Evolutionary conservation across 441 rosid genomes (phyloP), one percentile per base, ranked within the genome.

Genomic region (Kokia cookei): DNA sequence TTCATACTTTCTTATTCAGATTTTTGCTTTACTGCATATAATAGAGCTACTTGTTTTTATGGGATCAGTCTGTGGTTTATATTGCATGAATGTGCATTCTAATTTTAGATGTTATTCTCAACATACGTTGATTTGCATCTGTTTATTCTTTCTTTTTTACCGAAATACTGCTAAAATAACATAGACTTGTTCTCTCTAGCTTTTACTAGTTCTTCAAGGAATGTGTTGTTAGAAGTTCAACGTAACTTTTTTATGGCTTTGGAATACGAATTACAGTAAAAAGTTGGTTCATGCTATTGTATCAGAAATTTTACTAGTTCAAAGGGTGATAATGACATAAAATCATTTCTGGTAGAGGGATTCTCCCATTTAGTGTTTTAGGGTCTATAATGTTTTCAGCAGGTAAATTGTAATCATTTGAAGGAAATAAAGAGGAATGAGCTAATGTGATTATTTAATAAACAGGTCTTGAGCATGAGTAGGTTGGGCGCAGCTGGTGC

Each of bases 401-500:
- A 24, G 45, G 12, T 55, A 55, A 55, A 55, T 7, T 8, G 66
- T n/a, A 62, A 62, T 37, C 37, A 22, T 7, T 47, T 14, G 11
- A 45, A 47, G 13, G 54, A 66, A 24, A 47, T 26, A 13, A 69
- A 71, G 53, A 54, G 40, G 48, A 57, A 69, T 2, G 27, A 51
- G 27, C 37, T 8, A 55, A 51, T 54, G 64, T 62, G 48, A 71
- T 77, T 69, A 77, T 15, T 77, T 69, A 77, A 15, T 65, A 61
- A 78, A 74, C 86, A 96, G 99, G 98, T 96, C 74, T 83, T 92
- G 75, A 96, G 98, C 88, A 96, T 96, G 97, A 93, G 99, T 82
- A 88, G 98, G 81, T 82, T 94, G 86, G 99, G 99, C 13, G 98
- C 87, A 73, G 95, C 99, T 71, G 98, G 98, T 64, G 99, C 99